Base-by-base conservation (phyloP, 2,329 filamentous ascomycete genomes). In the Sporothrix luriei region DNA sequence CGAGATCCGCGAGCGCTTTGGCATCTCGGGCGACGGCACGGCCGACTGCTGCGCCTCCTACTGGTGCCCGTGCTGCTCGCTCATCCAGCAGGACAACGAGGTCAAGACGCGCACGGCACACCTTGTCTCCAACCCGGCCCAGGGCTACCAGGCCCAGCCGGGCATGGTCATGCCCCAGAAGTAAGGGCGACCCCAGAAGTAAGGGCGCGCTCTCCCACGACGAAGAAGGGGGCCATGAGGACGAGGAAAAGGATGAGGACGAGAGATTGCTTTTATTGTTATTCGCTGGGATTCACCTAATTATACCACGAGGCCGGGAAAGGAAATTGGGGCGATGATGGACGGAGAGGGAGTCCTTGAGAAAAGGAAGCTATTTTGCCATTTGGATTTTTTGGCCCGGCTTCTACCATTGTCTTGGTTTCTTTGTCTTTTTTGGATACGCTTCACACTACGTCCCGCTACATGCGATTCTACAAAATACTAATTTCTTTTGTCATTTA, bases 71-170 rank as follows among this genome's bases (percentile, higher is more conserved):
- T 87, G 85, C 80, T 88, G 86, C 74, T 80, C 81, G 6, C 76
- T 87, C 70, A 80, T 87, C 72, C 87, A 89, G 78, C 82, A 87
- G 69, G 85, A 88, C 70, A 85, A 86, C 73, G 86, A 88, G 74
- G 81, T 83, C 59, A 74, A 76, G 69, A 64, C 59, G 4, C 77
- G 77, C 29, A 75, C 75, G 43, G 74, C 75, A 73, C 46, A 66
- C 48, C 29, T 48, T 11, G 68, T 72, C 43, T 74, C 74, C 19
- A 69, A 21, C 4, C 74, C 75, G 51, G 48, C 73, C 54, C 76
- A 78, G 68, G 77, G 75, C 66, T 79, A 79, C 73, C 74, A 78
- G 70, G 66, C 75, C 13, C 76, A 77, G 70, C 71, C 75, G 7
- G 73, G 70, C 38, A 79, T 79, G 78, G 73, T 77, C 48, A 75